phyloP scores from a whole-genome alignment of 2,329 filamentous ascomycete genomes.

The Colletotrichum eleusines region DNA sequence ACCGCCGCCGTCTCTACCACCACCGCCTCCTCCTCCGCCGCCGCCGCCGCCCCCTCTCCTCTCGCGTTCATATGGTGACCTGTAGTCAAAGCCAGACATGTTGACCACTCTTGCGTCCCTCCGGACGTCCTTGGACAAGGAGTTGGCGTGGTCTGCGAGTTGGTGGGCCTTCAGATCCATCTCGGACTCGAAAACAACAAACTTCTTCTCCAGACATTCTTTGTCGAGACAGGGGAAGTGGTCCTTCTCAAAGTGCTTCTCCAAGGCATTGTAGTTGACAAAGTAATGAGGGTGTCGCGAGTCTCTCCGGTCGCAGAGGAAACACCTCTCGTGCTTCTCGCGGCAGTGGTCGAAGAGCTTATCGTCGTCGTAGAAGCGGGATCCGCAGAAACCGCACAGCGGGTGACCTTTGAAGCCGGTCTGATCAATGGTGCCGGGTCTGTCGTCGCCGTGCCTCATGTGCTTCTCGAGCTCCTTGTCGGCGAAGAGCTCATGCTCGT shows the following conservation, averaged over 20 bases:
- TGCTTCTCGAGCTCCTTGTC: conserved; percentile 84
- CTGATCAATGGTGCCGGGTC: conserved; percentile 89
- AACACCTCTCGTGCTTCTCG: conserved; percentile 93
- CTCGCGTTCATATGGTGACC: conserved; percentile 77
- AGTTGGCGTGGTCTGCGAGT: conserved; percentile 82
- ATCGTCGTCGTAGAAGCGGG: conserved; percentile 95
- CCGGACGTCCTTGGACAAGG: conserved; percentile 84
- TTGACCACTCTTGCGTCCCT: conserved; percentile 88
- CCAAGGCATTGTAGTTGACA: conserved; percentile 86
- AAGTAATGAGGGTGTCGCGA: conserved; percentile 88
- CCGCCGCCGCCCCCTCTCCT: conserved; percentile 59
- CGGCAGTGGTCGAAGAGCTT: conserved; percentile 95
- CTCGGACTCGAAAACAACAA: conserved; percentile 94
- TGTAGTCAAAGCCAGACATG: conserved; percentile 85
- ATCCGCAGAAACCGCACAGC: conserved; percentile 90
- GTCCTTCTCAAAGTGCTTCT: conserved; percentile 87
- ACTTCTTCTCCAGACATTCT: conserved; percentile 96
- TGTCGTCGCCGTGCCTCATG: conserved; percentile 91
- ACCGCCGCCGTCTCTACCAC: conserved; percentile 55
- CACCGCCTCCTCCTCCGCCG: conserved; percentile 57
- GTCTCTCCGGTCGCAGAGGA: conserved; percentile 84
- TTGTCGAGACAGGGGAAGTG: conserved; percentile 88
- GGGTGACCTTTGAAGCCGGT: conserved; percentile 97
- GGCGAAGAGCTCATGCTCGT: conserved; percentile 95
- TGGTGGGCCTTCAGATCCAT: conserved; percentile 96